Conservation (phyloP, 2,329 filamentous ascomycete genomes). For the Neopestalotiopsis sp. region DNA sequence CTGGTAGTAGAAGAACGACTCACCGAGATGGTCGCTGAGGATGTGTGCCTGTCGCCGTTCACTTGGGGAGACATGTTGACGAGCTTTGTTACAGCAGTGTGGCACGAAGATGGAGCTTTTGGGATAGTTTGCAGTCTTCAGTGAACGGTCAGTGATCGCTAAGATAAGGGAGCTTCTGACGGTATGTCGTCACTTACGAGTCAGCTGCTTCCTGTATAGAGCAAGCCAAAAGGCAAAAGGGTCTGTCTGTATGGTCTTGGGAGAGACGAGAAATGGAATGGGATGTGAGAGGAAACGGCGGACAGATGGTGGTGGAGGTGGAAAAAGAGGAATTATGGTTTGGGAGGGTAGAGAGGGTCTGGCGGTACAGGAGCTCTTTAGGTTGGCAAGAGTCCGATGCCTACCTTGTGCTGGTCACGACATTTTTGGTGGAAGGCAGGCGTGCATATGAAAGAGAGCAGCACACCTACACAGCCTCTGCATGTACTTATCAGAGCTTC, state of each 20-base stretch:
- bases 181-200: not conserved
- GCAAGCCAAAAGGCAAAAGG: not conserved
- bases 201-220: not conserved
- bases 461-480: not conserved
- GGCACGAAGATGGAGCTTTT: not conserved
- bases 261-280: not conserved
- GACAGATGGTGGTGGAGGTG: not conserved
- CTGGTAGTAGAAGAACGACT: constrained; percentile 19
- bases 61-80: constrained; percentile 38
- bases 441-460: not conserved
- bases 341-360: not conserved
- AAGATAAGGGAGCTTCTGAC: not conserved
- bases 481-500: constrained; percentile 1
- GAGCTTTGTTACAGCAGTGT: not conserved
- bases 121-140: not conserved
- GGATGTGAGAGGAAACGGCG: not conserved
- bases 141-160: not conserved
- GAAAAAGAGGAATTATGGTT: not conserved
- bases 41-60: constrained; percentile 38
- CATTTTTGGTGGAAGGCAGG: constrained; percentile 3
- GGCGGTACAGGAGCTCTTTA: constrained; percentile 7
- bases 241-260: not conserved
- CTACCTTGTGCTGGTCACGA: not conserved
- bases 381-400: constrained; percentile 6
- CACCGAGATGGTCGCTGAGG: constrained; percentile 40